Evolutionary conservation across 2,329 filamentous ascomycete species (phyloP).

Genomic region (Dactylella cylindrospora): DNA sequence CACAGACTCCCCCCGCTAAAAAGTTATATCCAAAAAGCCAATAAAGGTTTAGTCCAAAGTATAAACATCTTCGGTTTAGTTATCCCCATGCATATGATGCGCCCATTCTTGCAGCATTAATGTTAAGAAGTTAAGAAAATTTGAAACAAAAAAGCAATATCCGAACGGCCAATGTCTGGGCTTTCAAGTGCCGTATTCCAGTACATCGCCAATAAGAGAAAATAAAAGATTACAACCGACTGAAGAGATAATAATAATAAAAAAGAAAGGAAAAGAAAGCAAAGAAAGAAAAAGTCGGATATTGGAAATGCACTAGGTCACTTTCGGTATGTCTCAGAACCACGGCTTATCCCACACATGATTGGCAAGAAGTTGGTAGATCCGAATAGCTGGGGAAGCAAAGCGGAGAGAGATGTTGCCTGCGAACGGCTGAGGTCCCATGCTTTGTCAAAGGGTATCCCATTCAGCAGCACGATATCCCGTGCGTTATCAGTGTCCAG

Average conservation of each 20-base stretch:
- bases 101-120: too few species aligned
- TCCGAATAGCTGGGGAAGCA: constrained; percentile 10
- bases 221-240: neutral
- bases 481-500: constrained; percentile 25
- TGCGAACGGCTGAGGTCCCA: neutral
- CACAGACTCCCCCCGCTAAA: too few species aligned
- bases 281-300: neutral
- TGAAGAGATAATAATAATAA: neutral
- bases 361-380: constrained; percentile 13
- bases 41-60: too few species aligned
- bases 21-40: too few species aligned
- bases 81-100: too few species aligned
- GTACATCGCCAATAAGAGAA: too few species aligned
- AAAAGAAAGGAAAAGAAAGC: neutral
- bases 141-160: too few species aligned
- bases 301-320: neutral
- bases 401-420: constrained; percentile 12
- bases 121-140: too few species aligned
- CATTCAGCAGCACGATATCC: constrained; percentile 3
- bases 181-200: too few species aligned
- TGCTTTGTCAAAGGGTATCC: neutral
- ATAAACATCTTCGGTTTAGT: too few species aligned
- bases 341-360: neutral
- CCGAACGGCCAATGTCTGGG: too few species aligned
- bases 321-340: too few species aligned